phyloP scores from a whole-genome alignment of 2,329 filamentous ascomycete species.

The Neoscytalidium dimidiatum region DNA sequence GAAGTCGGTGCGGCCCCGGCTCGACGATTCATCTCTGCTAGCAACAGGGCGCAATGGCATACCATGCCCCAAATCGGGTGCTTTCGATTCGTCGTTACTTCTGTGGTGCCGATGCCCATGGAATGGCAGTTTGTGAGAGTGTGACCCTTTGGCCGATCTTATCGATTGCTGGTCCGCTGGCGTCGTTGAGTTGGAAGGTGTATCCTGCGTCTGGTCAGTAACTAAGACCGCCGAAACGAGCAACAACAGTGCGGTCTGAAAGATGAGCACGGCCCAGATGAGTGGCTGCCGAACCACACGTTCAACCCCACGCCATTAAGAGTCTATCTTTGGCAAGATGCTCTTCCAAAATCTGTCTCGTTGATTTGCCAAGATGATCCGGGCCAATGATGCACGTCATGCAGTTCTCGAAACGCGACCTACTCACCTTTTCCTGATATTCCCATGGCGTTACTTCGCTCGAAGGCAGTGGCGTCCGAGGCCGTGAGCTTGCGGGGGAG shows the following conservation, averaged over 20 bases:
- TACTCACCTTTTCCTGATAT: constrained; percentile 78
- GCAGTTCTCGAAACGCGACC: background rate
- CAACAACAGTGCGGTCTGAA: background rate
- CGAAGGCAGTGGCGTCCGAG: constrained; percentile 81
- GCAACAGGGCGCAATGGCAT: constrained; percentile 68
- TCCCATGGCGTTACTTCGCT: constrained; percentile 98
- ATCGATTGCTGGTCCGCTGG: constrained; percentile 34
- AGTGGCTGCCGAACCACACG: constrained; percentile 9
- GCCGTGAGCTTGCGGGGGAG: constrained; percentile 75
- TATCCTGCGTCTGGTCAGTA: constrained; percentile 12
- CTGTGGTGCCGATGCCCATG: constrained; percentile 69
- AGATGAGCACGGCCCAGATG: background rate
- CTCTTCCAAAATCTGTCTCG: background rate
- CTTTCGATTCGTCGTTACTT: constrained; percentile 60
- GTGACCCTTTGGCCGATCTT: constrained; percentile 59
- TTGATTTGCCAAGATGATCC: background rate
- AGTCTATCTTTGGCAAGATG: background rate
- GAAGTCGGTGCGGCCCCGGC: constrained; percentile 37
- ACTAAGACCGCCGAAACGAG: constrained; percentile 3
- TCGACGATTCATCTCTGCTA: constrained; percentile 72
- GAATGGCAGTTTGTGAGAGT: constrained; percentile 60
- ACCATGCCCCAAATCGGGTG: constrained; percentile 36
- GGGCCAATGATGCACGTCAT: background rate
- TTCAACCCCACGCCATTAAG: background rate
- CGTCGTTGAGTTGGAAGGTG: constrained; percentile 12